Evolutionary conservation across 1,284 basidiomycete genomes (phyloP).

Genomic region (Uromyces viciae-fabae): DNA sequence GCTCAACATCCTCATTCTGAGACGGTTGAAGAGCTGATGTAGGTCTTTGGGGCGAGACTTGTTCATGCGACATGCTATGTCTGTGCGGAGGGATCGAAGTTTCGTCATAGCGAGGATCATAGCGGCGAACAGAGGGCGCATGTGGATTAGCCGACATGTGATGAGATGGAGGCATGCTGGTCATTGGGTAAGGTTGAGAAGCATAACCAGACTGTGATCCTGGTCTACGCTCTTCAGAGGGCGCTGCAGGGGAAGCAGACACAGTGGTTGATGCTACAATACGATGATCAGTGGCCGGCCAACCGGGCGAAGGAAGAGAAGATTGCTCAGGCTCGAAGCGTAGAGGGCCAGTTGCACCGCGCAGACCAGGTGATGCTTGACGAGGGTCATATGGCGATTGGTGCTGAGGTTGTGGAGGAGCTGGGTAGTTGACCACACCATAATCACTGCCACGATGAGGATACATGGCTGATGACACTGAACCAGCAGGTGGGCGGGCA

Average conservation of each 20-base stretch:
- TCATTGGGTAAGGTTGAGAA: constrained; percentile 2
- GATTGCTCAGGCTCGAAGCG: constrained; percentile 30
- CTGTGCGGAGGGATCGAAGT: constrained; percentile 12
- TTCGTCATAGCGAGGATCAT: constrained; percentile 40
- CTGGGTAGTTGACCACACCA: constrained; percentile 11
- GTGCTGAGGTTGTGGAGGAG: constrained; percentile 25
- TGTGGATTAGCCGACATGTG: constrained; percentile 10
- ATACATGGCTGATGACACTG: background rate
- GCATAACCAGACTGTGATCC: constrained; percentile 25
- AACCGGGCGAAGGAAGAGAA: constrained; percentile 12
- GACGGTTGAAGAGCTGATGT: constrained; percentile 24
- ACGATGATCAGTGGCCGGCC: constrained; percentile 14
- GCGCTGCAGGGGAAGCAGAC: background rate
- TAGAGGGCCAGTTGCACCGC: background rate
- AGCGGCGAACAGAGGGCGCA: constrained; percentile 25
- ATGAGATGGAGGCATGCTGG: background rate
- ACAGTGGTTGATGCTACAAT: background rate
- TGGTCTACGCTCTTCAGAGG: constrained; percentile 19
- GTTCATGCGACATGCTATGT: background rate
- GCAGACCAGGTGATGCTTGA: constrained; percentile 31
- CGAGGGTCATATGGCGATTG: constrained; percentile 34
- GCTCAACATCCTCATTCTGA: constrained; percentile 14
- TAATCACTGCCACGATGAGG: constrained; percentile 21
- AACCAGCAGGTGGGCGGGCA: background rate
- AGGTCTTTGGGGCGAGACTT: constrained; percentile 17